Evolutionary conservation across 148 eudicot genomes (phyloP).

Genomic region (Fagopyrum homotropicum): DNA sequence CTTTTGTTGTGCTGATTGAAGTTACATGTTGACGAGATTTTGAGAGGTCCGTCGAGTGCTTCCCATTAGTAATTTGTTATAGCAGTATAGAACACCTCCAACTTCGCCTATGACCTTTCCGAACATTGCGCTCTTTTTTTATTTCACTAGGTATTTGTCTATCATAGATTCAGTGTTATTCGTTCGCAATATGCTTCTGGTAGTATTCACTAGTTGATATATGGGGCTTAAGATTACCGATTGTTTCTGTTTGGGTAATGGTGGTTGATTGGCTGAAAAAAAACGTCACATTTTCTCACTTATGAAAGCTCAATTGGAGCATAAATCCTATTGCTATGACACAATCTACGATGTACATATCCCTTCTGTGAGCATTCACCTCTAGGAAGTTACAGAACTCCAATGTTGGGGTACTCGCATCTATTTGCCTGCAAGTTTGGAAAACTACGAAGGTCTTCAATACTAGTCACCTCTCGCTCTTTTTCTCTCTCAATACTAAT

Average conservation of each 20-base stretch:
- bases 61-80: too few relatives aligned
- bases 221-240: background rate
- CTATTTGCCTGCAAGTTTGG: background rate
- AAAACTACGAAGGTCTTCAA: background rate
- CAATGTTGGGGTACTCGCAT: background rate
- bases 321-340: background rate
- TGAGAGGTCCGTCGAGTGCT: too few relatives aligned
- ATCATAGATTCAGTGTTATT: too few relatives aligned
- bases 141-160: background rate
- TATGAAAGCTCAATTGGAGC: background rate
- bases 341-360: background rate
- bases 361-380: background rate
- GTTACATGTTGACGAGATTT: too few relatives aligned
- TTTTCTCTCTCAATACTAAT: too few relatives aligned
- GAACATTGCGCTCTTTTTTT: too few relatives aligned
- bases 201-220: background rate
- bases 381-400: background rate
- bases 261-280: background rate
- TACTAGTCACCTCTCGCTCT: background rate
- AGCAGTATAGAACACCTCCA: background rate
- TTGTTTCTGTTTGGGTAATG: background rate
- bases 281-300: background rate
- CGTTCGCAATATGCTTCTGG: too few relatives aligned
- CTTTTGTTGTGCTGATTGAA: too few relatives aligned
- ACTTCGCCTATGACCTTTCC: background rate